Evolutionary conservation across 2,329 filamentous ascomycete genomes (phyloP).

Genomic region (Pseudocercospora crystallina): DNA sequence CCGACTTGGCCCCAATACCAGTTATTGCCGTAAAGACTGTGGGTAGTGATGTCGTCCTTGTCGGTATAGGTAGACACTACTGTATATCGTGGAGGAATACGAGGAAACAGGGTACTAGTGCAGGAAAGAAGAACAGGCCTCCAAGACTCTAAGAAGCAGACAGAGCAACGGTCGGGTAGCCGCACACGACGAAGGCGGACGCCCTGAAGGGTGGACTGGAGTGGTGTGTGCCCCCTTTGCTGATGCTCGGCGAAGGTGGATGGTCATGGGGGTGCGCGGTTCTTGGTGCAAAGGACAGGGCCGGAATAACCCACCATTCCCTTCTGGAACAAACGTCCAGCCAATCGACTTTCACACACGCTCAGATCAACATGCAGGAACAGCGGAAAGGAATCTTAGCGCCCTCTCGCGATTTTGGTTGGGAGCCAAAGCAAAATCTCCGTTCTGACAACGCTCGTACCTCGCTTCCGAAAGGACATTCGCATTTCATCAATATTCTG

Average conservation of each 20-base stretch:
- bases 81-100: not conserved
- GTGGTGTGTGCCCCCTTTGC: slow-evolving; percentile 17
- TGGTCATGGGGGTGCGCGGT: not conserved
- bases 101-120: slow-evolving; percentile 9
- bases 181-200: too few species aligned
- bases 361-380: slow-evolving; percentile 15
- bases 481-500: not conserved
- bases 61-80: too few species aligned
- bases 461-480: not conserved
- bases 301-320: slow-evolving; percentile 10
- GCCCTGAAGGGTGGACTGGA: too few species aligned
- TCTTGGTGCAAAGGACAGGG: not conserved
- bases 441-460: not conserved
- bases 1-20: too few species aligned
- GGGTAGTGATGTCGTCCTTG: too few species aligned
- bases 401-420: slow-evolving; percentile 2
- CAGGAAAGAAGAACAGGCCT: slow-evolving; percentile 3
- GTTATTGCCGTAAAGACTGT: too few species aligned
- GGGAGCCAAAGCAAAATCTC: slow-evolving; percentile 14
- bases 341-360: slow-evolving; percentile 6
- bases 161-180: too few species aligned
- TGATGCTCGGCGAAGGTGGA: slow-evolving; percentile 3
- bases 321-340: slow-evolving; percentile 1
- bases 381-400: slow-evolving; percentile 11
- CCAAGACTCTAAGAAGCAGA: not conserved